Evolutionary conservation across 2,329 filamentous ascomycete genomes (phyloP), one percentile per base, ranked within the genome.

Genomic region (Colletotrichum sp.): DNA sequence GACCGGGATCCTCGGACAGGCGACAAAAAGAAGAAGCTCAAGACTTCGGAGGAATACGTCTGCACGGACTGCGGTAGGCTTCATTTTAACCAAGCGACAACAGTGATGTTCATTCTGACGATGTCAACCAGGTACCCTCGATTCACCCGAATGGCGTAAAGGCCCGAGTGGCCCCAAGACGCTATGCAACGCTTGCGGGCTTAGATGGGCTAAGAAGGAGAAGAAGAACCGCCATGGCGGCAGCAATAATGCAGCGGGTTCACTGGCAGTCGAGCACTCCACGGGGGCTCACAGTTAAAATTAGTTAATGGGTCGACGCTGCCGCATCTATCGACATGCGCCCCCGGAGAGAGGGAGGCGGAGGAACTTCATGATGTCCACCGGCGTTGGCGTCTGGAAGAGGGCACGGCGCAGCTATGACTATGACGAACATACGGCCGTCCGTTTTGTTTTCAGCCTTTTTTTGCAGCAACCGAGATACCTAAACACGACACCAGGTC

Each of bases 61-160:
- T 99, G 96, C 85, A 96, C 95, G 2, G 96, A 98, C 84, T 99
- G 96, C 85, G 96, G 96, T 88, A 87, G 78, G 90, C 87, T 71
- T 12, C n/a, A 8, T 63, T 66, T 68, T 10, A 55, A n/a, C n/a
- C 15, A 10, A 8, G n/a, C 32, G 12, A 18, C 9, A 52, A 57
- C 10, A 16, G 16, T 34, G 28, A 34, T 67, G 16, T 30, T 44
- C 21, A 18, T 55, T n/a, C 70, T 67, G 66, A 76, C 28, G 34
- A 30, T 59, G 21, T 13, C 39, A n/a, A 32, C 18, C 77, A 93
- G 92, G 91, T 39, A 98, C 95, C 1, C 89, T 98, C 55, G 96
- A 98, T 82, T 98, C 95, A 18, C 96, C 96, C 0, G 96, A 99
- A 87, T 99, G 96, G 96, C 72, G 96, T 77, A 98, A 98, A 84